Base-by-base conservation (phyloP, 2,329 filamentous ascomycete genomes). In the Scytalidium lignicola region DNA sequence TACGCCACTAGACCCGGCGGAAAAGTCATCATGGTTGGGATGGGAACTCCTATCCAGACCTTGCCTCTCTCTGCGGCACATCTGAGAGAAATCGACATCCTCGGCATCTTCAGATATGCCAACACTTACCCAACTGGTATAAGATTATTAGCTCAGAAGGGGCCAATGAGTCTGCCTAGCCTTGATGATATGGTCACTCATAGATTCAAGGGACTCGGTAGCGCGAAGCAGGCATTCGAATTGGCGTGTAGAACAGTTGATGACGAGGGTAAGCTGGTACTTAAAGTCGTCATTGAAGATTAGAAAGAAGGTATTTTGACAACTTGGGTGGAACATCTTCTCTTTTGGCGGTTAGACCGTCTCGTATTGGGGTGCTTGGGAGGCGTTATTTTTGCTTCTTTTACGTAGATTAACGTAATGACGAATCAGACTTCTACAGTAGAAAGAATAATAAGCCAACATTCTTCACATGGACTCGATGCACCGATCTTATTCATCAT, bases 101-200 rank as follows among this genome's bases (percentile, higher is more conserved):
- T 89, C n/a, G 86, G 86, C 28, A 82, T 89, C 23, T 90, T 90
- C 69, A 77, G 86, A 43, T 90, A 90, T 58, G 84, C 84, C 18
- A 87, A 89, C 65, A 88, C 85, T 0, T 90, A 90, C 61, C 74
- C 79, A 3, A 83, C 80, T 1, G 86, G 85, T n/a, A 85, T 90
- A 51, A 74, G 73, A 39, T 62, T 83, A 65, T 67, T 84, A 65
- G 67, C 76, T 71, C 70, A 74, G 18, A 66, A 69, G 2, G 65
- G 65, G 2, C 60, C 64, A 2, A 66, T 65, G 32, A 58, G 72
- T 55, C 70, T 86, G 18, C 85, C 85, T 0, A 79, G 78, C 54
- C 76, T 90, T 49, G 79, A 84, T 44, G 79, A 83, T 59, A 78
- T 90, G 72, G 79, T 90, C n/a, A 90, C 86, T 3, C 86, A 90